Evolutionary conservation across 106 monocot genomes (phyloP), one percentile per base, ranked within the genome.

Genomic region (Phalaenopsis aphrodite): DNA sequence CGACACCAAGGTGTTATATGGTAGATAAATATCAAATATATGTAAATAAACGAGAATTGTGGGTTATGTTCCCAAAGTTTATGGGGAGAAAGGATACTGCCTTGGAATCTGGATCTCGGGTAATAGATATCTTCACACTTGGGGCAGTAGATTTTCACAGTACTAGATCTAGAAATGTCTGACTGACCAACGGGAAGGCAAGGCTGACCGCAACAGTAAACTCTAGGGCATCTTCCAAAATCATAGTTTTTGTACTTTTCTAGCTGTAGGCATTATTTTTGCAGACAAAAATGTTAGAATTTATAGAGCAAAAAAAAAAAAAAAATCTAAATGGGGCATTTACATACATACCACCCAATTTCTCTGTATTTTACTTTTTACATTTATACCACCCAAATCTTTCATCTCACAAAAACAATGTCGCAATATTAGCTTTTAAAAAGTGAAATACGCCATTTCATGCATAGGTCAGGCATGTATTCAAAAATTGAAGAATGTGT

Each of bases 201-300:
- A 3, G 82, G 82, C 42, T 83, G 82, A 42, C 82, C 82, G 12
- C 78, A 83, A 55, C 82, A 83, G 67, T 83, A 83, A 55, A 83
- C 82, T 72, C 82, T 83, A 15, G 82, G 82, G 49, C 82, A 83
- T 42, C 82, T 83, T 78, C 82, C 82, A 83, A 83, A 83, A 48
- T 83, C 82, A 83, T 83, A 83, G 78, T 83, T 83, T 71, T 83
- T 83, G 55, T 78, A 78, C 78, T 83, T 83, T 15, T 83, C 82
- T 72, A 83, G 66, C 82, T 83, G 78, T 14, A 71, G 41, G 71
- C 7, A 82, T 77, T 45, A 23, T 55, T 78, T 2, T 21, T 65
- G 64, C 4, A 68, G 18, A 42, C 30, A 82, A 48, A 52, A 52
- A 6, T 3, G 24, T 77, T 24, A 11, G 55, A 77, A 30, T 18